phyloP scores from a whole-genome alignment of 2,329 filamentous ascomycete species.

The Paracoccidioides brasiliensis region DNA sequence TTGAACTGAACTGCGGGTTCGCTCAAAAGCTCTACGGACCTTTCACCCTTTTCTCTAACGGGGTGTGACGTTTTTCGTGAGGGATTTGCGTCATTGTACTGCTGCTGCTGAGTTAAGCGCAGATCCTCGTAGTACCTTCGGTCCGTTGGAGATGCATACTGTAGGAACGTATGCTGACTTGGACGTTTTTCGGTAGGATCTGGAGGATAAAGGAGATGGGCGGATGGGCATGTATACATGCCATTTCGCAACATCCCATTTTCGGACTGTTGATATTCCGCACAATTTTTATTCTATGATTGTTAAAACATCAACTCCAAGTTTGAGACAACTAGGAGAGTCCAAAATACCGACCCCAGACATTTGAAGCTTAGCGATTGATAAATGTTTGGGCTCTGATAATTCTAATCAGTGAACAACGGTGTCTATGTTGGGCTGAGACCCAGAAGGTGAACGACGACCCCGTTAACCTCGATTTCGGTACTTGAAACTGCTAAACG shows the following conservation, averaged over 20 bases:
- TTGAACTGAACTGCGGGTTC: not conserved
- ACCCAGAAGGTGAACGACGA: not conserved
- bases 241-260: slow-evolving; percentile 7
- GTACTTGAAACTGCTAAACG: not conserved
- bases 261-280: slow-evolving; percentile 3
- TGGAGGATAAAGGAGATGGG: slow-evolving; percentile 9
- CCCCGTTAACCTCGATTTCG: not conserved
- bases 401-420: not conserved
- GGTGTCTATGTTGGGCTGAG: not conserved
- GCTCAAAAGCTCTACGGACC: not conserved
- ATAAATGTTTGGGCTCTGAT: not conserved
- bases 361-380: not conserved
- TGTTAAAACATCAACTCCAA: not conserved
- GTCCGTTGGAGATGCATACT: slow-evolving; percentile 9
- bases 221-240: slow-evolving; percentile 8
- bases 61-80: not conserved
- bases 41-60: not conserved
- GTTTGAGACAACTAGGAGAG: not conserved
- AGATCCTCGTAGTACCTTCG: slow-evolving; percentile 4
- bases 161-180: slow-evolving; percentile 8
- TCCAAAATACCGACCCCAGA: not conserved
- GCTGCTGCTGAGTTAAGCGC: not conserved
- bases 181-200: slow-evolving; percentile 6
- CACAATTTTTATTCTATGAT: not conserved
- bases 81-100: slow-evolving; percentile 1